Percentiles rank a stretch among this genome's conserved stretches.
Conservation (phyloP, 148 eudicot genomes). For the Vaccinium vitisidaea region DNA sequence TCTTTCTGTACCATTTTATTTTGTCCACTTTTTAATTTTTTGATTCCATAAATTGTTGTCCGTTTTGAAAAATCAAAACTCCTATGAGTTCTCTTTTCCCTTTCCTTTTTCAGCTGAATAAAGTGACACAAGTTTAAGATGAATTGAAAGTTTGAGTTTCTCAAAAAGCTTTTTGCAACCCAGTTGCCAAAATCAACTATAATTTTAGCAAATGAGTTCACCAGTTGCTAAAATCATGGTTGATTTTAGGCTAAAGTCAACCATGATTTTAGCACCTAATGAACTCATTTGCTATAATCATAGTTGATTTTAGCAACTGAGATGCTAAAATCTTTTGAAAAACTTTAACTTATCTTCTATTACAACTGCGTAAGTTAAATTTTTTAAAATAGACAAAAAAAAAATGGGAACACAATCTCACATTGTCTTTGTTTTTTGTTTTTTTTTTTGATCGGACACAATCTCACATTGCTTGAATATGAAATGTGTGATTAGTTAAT, state of each 20-base stretch:
- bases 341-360: too few relatives aligned
- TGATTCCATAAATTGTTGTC: not conserved
- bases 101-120: not conserved
- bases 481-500: not conserved
- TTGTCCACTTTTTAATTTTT: not conserved
- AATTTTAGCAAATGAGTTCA: too few relatives aligned
- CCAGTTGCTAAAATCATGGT: too few relatives aligned
- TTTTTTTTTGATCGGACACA: not conserved
- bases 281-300: too few relatives aligned
- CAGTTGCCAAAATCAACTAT: too few relatives aligned
- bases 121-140: not conserved
- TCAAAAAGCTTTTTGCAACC: too few relatives aligned
- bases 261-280: too few relatives aligned
- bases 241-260: too few relatives aligned
- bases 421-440: not conserved
- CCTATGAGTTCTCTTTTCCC: not conserved
- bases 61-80: not conserved
- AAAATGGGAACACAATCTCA: not conserved
- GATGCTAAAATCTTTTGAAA: too few relatives aligned
- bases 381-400: too few relatives aligned
- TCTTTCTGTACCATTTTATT: not conserved
- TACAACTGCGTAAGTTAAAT: too few relatives aligned
- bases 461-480: not conserved
- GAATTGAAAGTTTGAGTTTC: not conserved
- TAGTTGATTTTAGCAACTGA: too few relatives aligned